Base-by-base conservation (phyloP, 2,329 filamentous ascomycete genomes). In the Aspergillus sp. region DNA sequence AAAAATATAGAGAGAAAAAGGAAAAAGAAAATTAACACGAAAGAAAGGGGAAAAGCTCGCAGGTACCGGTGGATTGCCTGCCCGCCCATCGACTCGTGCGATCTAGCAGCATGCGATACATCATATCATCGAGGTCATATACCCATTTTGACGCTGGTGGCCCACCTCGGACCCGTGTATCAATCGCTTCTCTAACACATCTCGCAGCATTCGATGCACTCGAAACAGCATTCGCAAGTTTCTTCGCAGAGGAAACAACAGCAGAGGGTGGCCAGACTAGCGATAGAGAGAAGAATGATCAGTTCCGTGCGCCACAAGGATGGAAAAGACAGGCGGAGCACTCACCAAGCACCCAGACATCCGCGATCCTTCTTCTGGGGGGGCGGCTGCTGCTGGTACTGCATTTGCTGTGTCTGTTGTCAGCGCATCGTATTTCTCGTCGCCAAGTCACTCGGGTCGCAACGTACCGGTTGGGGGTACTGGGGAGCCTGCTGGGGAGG, bases 191-290 rank as follows among this genome's bases (percentile, higher is more conserved):
- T 24, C 66, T 73, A 75, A 63, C 73, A 76, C 68, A 73, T 68
- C 54, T 76, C 73, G 55, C 75, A 80, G 71, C 81, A 85, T 59
- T 84, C 84, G 67, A 83, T 82, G 72, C 84, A 87, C 5, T 87
- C 85, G n/a, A 81, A 76, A 69, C 85, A 87, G 75, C 85, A 87
- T 71, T 87, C 85, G 67, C 85, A 88, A 29, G 82, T 80, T 73
- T 87, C 85, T 69, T 87, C 85, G 67, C 84, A 86, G 29, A 88
- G 78, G 73, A 85, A 88, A 69, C 85, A 87, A 71, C 85, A 88
- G 77, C 85, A 87, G 42, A 88, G 72, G 36, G 78, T 78, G 52
- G 82, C 83, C 52, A 86, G 70, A 74, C 84, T 82, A 59, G 20
- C 29, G 22, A 31, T 18, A 53, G 22, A 26, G 29, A 42, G 26